Evolutionary conservation across 306 rosid species (phyloP).

Genomic region (Lithocarpus polystachyus): DNA sequence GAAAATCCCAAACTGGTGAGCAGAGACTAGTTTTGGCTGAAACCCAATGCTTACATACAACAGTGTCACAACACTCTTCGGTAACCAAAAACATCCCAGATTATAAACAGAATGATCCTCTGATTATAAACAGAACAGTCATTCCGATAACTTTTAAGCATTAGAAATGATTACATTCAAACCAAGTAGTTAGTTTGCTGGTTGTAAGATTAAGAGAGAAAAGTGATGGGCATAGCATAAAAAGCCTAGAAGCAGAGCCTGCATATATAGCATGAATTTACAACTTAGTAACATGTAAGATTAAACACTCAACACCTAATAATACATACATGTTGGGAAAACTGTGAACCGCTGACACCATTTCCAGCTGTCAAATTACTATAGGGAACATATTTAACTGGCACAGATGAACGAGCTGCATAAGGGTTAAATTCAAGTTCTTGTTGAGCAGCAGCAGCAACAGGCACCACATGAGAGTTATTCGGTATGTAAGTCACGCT

Average conservation of each 20-base stretch:
- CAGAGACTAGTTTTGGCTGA: neutral
- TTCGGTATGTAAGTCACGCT: constrained; percentile 62
- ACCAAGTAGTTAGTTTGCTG: neutral
- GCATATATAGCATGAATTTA: neutral
- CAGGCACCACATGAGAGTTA: constrained; percentile 44
- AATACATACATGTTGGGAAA: constrained; percentile 71
- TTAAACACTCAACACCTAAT: constrained; percentile 15
- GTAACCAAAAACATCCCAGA: neutral
- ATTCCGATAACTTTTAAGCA: neutral
- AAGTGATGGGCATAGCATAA: neutral
- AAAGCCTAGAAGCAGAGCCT: neutral
- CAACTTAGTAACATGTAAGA: neutral
- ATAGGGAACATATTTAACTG: constrained; percentile 63
- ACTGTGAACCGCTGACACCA: constrained; percentile 65
- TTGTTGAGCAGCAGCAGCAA: constrained; percentile 53
- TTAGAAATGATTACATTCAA: neutral
- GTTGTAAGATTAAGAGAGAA: neutral
- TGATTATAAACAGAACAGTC: neutral
- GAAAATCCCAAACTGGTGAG: neutral
- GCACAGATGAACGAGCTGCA: constrained; percentile 52
- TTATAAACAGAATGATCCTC: neutral
- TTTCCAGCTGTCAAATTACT: constrained; percentile 57
- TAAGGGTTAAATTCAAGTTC: constrained; percentile 49
- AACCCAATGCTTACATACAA: neutral
- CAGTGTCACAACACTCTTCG: neutral